Evolutionary conservation across 768 basidiomycete species (phyloP).

Genomic region (Mycena filopes): DNA sequence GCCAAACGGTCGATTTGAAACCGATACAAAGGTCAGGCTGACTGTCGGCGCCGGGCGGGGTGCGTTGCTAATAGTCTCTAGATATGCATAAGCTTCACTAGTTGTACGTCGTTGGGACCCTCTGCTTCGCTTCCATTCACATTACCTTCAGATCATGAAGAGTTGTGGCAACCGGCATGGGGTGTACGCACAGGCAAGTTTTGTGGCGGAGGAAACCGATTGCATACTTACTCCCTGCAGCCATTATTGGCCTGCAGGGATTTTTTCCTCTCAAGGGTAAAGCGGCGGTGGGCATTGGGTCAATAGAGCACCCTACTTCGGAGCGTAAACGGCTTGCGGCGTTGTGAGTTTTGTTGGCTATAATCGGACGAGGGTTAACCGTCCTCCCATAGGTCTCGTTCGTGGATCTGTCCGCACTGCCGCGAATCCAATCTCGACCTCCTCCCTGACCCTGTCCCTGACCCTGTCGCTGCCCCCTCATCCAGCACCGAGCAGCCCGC

Average conservation of each 20-base stretch:
- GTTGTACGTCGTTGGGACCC: constrained; percentile 61
- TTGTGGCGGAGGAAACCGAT: background rate
- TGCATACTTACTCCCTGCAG: constrained; percentile 47
- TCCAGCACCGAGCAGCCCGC: background rate
- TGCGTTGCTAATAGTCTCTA: constrained; percentile 41
- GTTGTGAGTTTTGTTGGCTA: constrained; percentile 59
- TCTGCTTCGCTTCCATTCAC: constrained; percentile 2
- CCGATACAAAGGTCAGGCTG: constrained; percentile 88
- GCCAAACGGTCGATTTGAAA: constrained; percentile 96
- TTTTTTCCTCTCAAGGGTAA: constrained; percentile 93
- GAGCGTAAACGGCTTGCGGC: constrained; percentile 84
- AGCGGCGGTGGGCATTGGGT: constrained; percentile 87
- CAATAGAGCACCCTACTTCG: constrained; percentile 77
- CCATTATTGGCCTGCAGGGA: constrained; percentile 88
- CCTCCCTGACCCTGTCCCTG: constrained; percentile 71
- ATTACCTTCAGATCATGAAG: constrained; percentile 80
- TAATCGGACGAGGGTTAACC: constrained; percentile 21
- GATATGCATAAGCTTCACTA: constrained; percentile 96
- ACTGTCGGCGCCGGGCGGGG: background rate
- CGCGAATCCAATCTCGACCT: constrained; percentile 71
- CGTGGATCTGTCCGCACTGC: constrained; percentile 85
- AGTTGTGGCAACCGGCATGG: constrained; percentile 99
- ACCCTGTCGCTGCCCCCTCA: constrained; percentile 11
- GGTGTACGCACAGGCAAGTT: constrained; percentile 89
- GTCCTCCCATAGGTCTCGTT: constrained; percentile 68